Evolutionary conservation across 768 basidiomycete genomes (phyloP).

Genomic region (Mycena maculata): DNA sequence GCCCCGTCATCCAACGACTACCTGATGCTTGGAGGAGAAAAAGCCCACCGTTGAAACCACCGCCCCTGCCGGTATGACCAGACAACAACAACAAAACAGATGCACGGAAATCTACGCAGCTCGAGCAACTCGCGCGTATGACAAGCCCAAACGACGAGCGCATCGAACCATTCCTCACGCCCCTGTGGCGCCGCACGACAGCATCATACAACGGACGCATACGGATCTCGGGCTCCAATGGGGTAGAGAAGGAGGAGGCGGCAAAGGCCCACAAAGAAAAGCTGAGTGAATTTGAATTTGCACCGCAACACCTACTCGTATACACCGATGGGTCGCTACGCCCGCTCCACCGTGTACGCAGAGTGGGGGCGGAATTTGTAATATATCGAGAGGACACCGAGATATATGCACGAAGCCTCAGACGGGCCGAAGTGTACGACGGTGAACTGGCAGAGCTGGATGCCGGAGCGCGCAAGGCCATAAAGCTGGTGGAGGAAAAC

Average conservation of each 20-base stretch:
- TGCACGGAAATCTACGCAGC: slow-evolving; percentile 17
- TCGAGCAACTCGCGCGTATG: slow-evolving; percentile 26
- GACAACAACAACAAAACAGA: background rate
- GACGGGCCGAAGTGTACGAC: slow-evolving; percentile 20
- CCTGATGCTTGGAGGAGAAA: slow-evolving; percentile 31
- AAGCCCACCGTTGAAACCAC: slow-evolving; percentile 21
- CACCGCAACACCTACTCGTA: slow-evolving; percentile 5
- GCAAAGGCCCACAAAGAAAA: slow-evolving; percentile 21
- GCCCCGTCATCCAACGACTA: slow-evolving; percentile 37
- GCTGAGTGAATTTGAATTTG: background rate
- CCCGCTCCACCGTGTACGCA: background rate
- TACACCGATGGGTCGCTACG: slow-evolving; percentile 23
- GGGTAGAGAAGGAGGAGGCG: slow-evolving; percentile 24
- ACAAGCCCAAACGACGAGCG: slow-evolving; percentile 33
- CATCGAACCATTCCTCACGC: slow-evolving; percentile 35
- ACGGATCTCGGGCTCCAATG: slow-evolving; percentile 13
- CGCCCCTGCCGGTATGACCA: slow-evolving; percentile 32
- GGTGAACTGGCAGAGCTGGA: slow-evolving; percentile 6
- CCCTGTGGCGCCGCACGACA: slow-evolving; percentile 37
- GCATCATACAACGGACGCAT: slow-evolving; percentile 17
- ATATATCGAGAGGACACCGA: slow-evolving; percentile 6
- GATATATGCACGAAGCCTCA: background rate
- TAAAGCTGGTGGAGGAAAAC: background rate
- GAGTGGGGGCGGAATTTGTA: slow-evolving; percentile 16
- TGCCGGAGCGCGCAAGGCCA: slow-evolving; percentile 13